Conservation (phyloP, 1,284 basidiomycete genomes). For the Ceratobasidium sp. region DNA sequence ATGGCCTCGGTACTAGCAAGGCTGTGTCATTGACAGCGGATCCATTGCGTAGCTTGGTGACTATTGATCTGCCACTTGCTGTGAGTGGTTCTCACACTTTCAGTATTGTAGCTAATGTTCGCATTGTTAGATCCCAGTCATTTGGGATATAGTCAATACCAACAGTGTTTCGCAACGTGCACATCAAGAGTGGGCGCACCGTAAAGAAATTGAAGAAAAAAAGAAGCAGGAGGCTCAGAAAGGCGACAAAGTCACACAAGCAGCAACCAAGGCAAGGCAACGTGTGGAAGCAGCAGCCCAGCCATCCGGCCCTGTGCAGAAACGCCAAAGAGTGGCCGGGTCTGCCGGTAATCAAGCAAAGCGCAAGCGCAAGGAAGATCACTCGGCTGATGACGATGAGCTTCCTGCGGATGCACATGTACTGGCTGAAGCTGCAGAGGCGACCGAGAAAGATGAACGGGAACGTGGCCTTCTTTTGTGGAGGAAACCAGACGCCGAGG, state of each 20-base stretch:
- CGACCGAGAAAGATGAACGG: background rate
- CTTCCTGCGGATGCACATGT: background rate
- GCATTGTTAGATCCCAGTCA: background rate
- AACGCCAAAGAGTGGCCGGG: background rate
- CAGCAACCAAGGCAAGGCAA: background rate
- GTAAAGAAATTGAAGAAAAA: background rate
- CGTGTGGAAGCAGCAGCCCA: background rate
- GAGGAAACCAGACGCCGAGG: background rate
- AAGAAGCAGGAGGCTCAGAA: background rate
- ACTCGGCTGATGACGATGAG: too few species aligned
- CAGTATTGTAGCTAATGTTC: background rate
- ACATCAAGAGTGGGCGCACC: background rate
- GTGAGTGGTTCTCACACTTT: background rate
- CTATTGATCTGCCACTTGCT: slow-evolving; percentile 13
- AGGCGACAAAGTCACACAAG: slow-evolving; percentile 8
- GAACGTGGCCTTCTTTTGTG: slow-evolving; percentile 8
- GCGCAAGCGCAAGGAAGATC: background rate
- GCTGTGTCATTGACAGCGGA: background rate
- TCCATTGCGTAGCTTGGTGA: background rate
- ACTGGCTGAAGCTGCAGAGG: background rate
- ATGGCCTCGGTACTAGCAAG: background rate
- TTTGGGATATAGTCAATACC: slow-evolving; percentile 4
- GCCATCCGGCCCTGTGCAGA: background rate
- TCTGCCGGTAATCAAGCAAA: too few species aligned
- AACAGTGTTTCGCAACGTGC: background rate